Base-by-base conservation (phyloP, 2,329 filamentous ascomycete genomes). In the Aspergillus hortae region DNA sequence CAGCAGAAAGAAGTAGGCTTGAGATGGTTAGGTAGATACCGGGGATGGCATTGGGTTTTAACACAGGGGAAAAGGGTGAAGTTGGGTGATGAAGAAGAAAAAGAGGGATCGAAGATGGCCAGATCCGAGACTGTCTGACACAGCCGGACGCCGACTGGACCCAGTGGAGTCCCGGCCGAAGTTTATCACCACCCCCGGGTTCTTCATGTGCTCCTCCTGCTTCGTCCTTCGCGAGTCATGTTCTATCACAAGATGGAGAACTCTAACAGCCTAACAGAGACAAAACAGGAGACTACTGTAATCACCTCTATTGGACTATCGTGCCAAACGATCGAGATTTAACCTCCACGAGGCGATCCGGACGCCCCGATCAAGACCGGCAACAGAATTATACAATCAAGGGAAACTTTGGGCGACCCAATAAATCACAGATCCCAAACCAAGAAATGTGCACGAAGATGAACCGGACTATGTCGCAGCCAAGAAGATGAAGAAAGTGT, bases 131-230 rank as follows among this genome's bases (percentile, higher is more conserved):
- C 27, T 30, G 9, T 1, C 7, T 10, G 27, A 30, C 27, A 38
- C 35, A 14, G 35, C 35, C 15, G 14, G 35, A 38, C 35, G 35
- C 35, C 35, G 35, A 46, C 48, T 51, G 44, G 38, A 47, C 32
- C 44, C 46, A 48, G 52, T 54, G 52, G 52, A 54, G 52, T 51
- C 44, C 15, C 52, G 48, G 44, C 41, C 45, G 44, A 51, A 54
- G 33, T 52, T 32, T 27, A 52, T 48, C 50, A 40, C 44, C 27
- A 23, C 43, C 45, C 21, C 19, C 33, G 12, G n/a, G n/a, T 43
- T 35, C 23, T 30, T 32, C 19, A 11, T 30, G n/a, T 33, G 46
- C 35, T 7, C 2, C 19, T 2, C 35, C n/a, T 6, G 14, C 35
- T 38, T 17, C 35, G 14, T 15, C 14, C 41, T 43, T 23, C 23